Evolutionary conservation across 805 yeast species (phyloP).

Genomic region (Metschnikowia bowlesiae): DNA sequence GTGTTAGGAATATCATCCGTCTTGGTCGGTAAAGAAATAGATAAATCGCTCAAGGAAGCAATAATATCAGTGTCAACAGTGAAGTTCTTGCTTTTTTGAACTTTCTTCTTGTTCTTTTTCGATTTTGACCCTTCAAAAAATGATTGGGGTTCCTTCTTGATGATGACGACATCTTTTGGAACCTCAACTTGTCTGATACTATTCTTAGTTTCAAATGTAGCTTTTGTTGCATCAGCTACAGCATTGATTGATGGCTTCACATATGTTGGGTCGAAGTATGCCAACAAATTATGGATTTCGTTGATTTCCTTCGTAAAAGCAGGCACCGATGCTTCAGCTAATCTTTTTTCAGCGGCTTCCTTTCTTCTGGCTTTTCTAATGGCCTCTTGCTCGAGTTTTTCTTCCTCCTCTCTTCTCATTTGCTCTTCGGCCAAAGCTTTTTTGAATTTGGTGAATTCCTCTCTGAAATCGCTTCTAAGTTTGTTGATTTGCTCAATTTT

Average conservation of each 20-base stretch:
- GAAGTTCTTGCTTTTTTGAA: slow-evolving; percentile 50
- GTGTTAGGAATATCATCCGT: slow-evolving; percentile 66
- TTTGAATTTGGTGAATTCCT: slow-evolving; percentile 67
- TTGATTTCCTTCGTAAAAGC: slow-evolving; percentile 80
- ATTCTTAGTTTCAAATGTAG: slow-evolving; percentile 20
- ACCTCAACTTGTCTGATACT: slow-evolving; percentile 50
- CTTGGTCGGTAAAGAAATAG: slow-evolving; percentile 72
- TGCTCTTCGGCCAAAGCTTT: slow-evolving; percentile 64
- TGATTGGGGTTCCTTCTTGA: slow-evolving; percentile 59
- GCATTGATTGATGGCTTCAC: slow-evolving; percentile 49
- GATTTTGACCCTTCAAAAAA: slow-evolving; percentile 47
- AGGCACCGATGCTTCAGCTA: slow-evolving; percentile 72
- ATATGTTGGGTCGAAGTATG: slow-evolving; percentile 73
- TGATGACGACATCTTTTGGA: slow-evolving; percentile 60
- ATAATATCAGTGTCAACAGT: slow-evolving; percentile 78
- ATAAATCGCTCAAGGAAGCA: slow-evolving; percentile 69
- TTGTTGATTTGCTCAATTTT: slow-evolving; percentile 63
- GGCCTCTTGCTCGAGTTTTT: slow-evolving; percentile 49
- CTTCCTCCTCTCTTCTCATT: slow-evolving; percentile 64
- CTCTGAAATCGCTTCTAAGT: slow-evolving; percentile 70
- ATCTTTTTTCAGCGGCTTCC: slow-evolving; percentile 58
- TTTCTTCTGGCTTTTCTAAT: slow-evolving; percentile 50
- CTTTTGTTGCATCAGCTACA: slow-evolving; percentile 23
- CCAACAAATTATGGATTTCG: slow-evolving; percentile 67
- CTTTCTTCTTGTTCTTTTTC: slow-evolving; percentile 45